phyloP scores from a whole-genome alignment of 805 yeast genomes.

The Metschnikowia lunata region DNA sequence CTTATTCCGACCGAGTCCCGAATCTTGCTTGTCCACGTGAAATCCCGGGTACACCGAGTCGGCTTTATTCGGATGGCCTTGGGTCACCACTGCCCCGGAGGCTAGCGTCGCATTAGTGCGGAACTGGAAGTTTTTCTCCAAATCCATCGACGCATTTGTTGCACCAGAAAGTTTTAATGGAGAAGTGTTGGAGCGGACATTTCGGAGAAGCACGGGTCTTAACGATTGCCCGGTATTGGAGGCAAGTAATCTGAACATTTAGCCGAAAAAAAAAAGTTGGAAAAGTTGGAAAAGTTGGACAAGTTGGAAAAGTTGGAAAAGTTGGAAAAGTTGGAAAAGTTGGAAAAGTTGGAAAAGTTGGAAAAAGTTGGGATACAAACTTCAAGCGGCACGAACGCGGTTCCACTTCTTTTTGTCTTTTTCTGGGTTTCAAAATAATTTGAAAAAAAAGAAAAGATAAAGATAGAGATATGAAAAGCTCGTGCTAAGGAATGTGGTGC shows the following conservation, averaged over 20 bases:
- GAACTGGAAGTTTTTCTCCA: conserved; percentile 12
- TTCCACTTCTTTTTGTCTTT: too few relatives aligned
- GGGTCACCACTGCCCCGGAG: not conserved
- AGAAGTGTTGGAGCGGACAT: conserved; percentile 27
- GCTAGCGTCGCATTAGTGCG: conserved; percentile 7
- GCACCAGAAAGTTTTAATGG: conserved; percentile 10
- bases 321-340: too few relatives aligned
- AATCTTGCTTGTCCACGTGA: conserved; percentile 1
- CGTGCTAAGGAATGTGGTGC: too few relatives aligned
- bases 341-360: too few relatives aligned
- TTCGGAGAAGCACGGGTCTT: conserved; percentile 35
- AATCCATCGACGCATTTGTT: conserved; percentile 7
- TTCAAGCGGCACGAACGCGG: too few relatives aligned
- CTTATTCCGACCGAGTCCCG: conserved; percentile 7
- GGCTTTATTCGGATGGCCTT: conserved; percentile 5
- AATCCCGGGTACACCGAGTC: conserved; percentile 21
- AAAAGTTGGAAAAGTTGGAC: too few relatives aligned
- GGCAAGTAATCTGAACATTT: conserved; percentile 37
- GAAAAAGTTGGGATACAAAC: too few relatives aligned
- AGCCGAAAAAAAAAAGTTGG: too few relatives aligned
- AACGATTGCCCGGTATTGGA: conserved; percentile 34
- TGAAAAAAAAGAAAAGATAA: too few relatives aligned
- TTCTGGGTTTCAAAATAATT: too few relatives aligned
- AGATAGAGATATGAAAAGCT: too few relatives aligned
- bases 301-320: too few relatives aligned